phyloP scores from a whole-genome alignment of 2,329 filamentous ascomycete species.

The Emergomyces orientalis region DNA sequence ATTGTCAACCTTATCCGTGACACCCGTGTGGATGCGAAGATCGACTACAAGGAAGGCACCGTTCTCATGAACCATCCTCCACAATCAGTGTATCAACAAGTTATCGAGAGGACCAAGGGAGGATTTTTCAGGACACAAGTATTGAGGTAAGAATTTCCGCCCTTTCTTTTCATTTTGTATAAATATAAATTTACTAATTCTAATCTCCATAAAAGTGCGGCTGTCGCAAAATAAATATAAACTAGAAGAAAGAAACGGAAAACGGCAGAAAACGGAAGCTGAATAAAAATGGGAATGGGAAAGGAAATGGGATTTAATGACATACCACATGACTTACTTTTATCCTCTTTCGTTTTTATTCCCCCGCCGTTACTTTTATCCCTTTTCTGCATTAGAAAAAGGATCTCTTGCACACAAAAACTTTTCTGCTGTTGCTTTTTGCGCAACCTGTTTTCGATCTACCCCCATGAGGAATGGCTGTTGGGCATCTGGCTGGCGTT shows the following conservation, averaged over 20 bases:
- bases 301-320: constrained; percentile 16
- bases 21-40: constrained; percentile 95
- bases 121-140: constrained; percentile 98
- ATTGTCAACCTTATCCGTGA: constrained; percentile 99
- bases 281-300: constrained; percentile 1
- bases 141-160: constrained; percentile 46
- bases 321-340: not conserved
- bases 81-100: constrained; percentile 97
- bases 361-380: not conserved
- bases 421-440: not conserved
- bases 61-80: constrained; percentile 99
- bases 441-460: constrained; percentile 5
- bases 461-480: constrained; percentile 7
- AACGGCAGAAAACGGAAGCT: constrained; percentile 14
- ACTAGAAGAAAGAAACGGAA: not conserved
- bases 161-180: constrained; percentile 10
- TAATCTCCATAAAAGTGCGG: constrained; percentile 28
- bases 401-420: not conserved
- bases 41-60: constrained; percentile 97
- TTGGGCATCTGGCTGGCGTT: constrained; percentile 12
- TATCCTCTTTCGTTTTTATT: constrained; percentile 7
- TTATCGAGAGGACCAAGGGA: constrained; percentile 98
- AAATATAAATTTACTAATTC: constrained; percentile 1
- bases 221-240: constrained; percentile 41
- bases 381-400: not conserved